A percentile compares a stretch with the other conserved stretches of the same genome.
Evolutionary conservation across 2,329 filamentous ascomycete species (phyloP).

Genomic region (Sporothrix brasiliensis): DNA sequence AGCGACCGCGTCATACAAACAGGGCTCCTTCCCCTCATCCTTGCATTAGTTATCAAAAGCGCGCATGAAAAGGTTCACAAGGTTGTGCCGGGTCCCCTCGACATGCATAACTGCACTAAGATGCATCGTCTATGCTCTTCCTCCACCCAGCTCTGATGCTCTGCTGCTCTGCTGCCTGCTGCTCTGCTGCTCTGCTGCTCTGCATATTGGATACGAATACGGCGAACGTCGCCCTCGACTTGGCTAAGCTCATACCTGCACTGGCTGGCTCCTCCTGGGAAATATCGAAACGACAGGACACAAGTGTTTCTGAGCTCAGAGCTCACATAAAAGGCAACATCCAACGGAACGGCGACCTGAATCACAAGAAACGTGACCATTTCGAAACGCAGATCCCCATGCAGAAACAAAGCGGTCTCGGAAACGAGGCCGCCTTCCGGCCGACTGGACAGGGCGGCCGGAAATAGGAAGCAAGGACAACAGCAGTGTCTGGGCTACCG

Average conservation of each 20-base stretch:
- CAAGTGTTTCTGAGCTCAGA: background rate
- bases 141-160: background rate
- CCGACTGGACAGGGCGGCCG: slow-evolving; percentile 19
- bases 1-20: slow-evolving; percentile 27
- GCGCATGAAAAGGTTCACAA: slow-evolving; percentile 30
- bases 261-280: background rate
- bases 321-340: background rate
- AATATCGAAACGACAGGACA: background rate
- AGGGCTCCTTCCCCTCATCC: slow-evolving; percentile 28
- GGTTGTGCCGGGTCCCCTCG: slow-evolving; percentile 27
- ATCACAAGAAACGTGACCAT: slow-evolving; percentile 14
- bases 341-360: background rate
- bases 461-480: slow-evolving; percentile 24
- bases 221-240: background rate
- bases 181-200: background rate
- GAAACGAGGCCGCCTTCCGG: slow-evolving; percentile 23
- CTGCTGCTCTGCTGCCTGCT: background rate
- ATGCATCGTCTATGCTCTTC: slow-evolving; percentile 17
- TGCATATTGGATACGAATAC: slow-evolving; percentile 19
- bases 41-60: slow-evolving; percentile 33
- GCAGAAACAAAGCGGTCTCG: background rate
- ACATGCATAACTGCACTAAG: slow-evolving; percentile 29
- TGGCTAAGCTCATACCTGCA: slow-evolving; percentile 4
- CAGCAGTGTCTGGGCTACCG: slow-evolving; percentile 7
- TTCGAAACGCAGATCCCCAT: slow-evolving; percentile 16